These are phyloP conservation scores for Physcomitrium patens DNA, from an alignment of 225 moss, liverwort and hornwort species.

Conservation along the genomic window DNA sequence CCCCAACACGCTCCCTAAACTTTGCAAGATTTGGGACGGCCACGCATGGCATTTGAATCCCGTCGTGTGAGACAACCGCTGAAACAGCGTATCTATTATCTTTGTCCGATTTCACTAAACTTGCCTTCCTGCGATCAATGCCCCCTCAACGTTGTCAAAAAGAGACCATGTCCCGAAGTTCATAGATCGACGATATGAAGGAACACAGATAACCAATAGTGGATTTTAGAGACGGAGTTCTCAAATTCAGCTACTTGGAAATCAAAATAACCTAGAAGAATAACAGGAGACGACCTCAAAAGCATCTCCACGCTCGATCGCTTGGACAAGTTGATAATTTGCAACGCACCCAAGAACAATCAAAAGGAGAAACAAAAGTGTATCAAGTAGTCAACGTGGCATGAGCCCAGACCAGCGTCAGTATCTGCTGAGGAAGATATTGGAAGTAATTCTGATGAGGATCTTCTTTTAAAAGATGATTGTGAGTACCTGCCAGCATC, in stretches of 20 bases:
- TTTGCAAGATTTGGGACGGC: conserved; percentile 74
- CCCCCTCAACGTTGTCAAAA: conserved; percentile 22
- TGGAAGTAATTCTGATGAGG: background rate
- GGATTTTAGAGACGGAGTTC: background rate
- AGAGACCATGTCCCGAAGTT: background rate
- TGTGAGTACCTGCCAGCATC: conserved; percentile 68
- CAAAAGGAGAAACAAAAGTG: conserved; percentile 1
- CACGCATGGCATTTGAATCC: conserved; percentile 84
- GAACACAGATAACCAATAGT: background rate
- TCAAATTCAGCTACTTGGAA: background rate
- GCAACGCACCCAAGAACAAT: background rate
- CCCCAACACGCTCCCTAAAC: conserved; percentile 75
- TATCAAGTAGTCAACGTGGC: background rate
- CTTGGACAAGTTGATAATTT: background rate
- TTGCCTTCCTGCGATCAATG: conserved; percentile 69
- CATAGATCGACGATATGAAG: background rate
- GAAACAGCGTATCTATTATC: conserved; percentile 81
- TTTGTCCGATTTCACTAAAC: conserved; percentile 89
- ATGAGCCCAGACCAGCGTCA: background rate
- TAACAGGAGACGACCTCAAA: background rate
- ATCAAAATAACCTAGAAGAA: background rate
- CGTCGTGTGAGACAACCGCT: conserved; percentile 92
- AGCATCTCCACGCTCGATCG: conserved; percentile 9
- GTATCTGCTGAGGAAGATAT: background rate
- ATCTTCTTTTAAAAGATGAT: background rate